A percentile compares a stretch with the other conserved stretches of the same genome.
phyloP scores from a whole-genome alignment of 177 flowering plant genomes.

The Vitis hybrid region DNA sequence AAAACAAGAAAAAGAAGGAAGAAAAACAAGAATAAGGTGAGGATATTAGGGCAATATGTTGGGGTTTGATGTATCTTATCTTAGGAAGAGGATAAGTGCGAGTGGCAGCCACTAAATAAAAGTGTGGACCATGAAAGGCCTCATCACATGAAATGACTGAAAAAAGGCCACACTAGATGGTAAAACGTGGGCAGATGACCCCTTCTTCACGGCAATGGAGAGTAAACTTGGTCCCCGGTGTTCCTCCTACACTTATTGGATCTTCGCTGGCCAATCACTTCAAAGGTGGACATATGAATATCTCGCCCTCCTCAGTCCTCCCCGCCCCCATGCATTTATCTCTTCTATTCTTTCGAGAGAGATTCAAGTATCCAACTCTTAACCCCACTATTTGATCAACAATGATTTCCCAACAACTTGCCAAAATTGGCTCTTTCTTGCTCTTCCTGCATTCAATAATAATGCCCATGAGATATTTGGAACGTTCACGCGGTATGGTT shows the following conservation, averaged over 20 bases:
- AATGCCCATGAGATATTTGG: too few relatives aligned
- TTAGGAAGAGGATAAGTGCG: slow-evolving; percentile 3
- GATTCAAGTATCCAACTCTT: too few relatives aligned
- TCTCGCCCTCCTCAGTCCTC: background rate
- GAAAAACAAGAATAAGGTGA: background rate
- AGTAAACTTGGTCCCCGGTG: slow-evolving; percentile 10
- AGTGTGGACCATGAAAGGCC: slow-evolving; percentile 20
- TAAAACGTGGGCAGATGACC: background rate
- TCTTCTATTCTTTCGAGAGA: too few relatives aligned
- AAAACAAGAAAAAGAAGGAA: too few relatives aligned
- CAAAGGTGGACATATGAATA: slow-evolving; percentile 3
- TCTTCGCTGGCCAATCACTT: slow-evolving; percentile 18
- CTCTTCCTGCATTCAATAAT: too few relatives aligned
- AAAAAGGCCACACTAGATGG: background rate
- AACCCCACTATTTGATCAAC: too few relatives aligned
- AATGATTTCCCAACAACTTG: too few relatives aligned
- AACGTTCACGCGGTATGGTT: too few relatives aligned
- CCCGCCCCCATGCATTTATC: too few relatives aligned
- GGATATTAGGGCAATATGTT: background rate
- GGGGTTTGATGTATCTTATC: background rate
- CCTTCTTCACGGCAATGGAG: background rate
- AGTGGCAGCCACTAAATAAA: slow-evolving; percentile 7
- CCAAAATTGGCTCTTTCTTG: too few relatives aligned
- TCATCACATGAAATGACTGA: slow-evolving; percentile 14
- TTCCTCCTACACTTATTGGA: slow-evolving; percentile 9